Evolutionary conservation across 2,329 filamentous ascomycete species (phyloP), one percentile per base, ranked within the genome.

Genomic region (Arthroderma sp.): DNA sequence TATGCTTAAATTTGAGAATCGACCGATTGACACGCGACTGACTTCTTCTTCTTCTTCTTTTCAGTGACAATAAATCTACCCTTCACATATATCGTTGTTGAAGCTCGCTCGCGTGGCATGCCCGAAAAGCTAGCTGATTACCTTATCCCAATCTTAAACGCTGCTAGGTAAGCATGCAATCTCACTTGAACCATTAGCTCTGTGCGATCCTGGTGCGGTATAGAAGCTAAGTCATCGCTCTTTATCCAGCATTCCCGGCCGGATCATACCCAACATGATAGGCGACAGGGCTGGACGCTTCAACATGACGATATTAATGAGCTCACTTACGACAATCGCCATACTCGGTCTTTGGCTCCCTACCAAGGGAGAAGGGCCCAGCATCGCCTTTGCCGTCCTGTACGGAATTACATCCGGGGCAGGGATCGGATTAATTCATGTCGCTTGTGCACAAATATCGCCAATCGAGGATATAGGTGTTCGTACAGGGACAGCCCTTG

Each of bases 111-210:
- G 1, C 48, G 48, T 30, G 54, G 54, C 15, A 54, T 58, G 50
- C 53, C 50, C 9, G 43, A 51, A 2, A 43, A 43, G 5, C 44
- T 57, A 30, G 50, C 56, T 22, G 47, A 55, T 36, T 56, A 56
- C 41, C 52, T 58, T 6, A 49, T 58, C 11, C 53, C 55, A 11
- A 54, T 58, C 34, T 47, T 57, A 31, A 58, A 58, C 46, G 54
- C 55, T 6, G 56, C 43, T 2, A 45, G 41, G 45, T 48, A 37
- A 43, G 34, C 29, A 33, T 10, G 28, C 40, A 9, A 11, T 8
- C 11, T 32, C 29, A 10, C 15, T 5, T 10, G 5, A n/a, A 9
- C n/a, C 29, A n/a, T 7, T 10, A 34, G 8, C 32, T 22, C 11
- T 28, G 30, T 40, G 28, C 22, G 32, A 33, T 9, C 11, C n/a